Conservation (phyloP, 148 eudicot genomes). For the Silene conica region DNA sequence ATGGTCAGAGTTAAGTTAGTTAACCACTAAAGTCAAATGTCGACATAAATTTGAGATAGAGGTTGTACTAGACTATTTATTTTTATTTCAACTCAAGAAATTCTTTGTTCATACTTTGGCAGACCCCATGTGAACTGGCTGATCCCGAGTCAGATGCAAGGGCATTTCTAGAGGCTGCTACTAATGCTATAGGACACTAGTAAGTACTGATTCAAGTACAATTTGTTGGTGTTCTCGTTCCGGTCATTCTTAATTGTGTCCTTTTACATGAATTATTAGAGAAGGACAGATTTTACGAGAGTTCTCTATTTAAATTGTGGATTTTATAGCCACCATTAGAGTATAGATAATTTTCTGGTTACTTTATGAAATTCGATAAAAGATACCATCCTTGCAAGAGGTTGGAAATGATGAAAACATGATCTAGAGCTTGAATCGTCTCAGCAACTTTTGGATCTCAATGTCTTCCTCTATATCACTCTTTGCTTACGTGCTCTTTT, state of each 20-base stretch:
- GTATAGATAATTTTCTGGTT: background rate
- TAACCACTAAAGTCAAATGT: background rate
- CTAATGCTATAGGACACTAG: slow-evolving; percentile 24
- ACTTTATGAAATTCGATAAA: no score
- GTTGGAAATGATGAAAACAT: background rate
- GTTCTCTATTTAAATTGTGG: background rate
- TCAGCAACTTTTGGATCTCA: background rate
- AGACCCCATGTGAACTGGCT: slow-evolving; percentile 58
- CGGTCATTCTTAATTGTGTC: background rate
- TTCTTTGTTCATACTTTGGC: slow-evolving; percentile 18
- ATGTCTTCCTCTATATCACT: background rate
- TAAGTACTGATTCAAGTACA: slow-evolving; percentile 4
- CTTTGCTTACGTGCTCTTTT: no score
- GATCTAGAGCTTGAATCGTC: background rate
- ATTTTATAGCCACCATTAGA: background rate
- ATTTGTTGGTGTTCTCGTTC: background rate
- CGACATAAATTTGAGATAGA: background rate
- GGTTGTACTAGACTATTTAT: background rate
- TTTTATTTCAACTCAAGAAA: background rate
- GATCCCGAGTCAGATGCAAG: slow-evolving; percentile 44
- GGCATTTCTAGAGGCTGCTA: slow-evolving; percentile 50
- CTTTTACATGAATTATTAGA: background rate
- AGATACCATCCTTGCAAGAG: background rate
- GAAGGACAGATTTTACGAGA: background rate
- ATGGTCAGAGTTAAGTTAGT: background rate